These are phyloP conservation scores for Erythrophleum fordii DNA, from an alignment of 306 rosid genomes.

Conservation along the genomic window DNA sequence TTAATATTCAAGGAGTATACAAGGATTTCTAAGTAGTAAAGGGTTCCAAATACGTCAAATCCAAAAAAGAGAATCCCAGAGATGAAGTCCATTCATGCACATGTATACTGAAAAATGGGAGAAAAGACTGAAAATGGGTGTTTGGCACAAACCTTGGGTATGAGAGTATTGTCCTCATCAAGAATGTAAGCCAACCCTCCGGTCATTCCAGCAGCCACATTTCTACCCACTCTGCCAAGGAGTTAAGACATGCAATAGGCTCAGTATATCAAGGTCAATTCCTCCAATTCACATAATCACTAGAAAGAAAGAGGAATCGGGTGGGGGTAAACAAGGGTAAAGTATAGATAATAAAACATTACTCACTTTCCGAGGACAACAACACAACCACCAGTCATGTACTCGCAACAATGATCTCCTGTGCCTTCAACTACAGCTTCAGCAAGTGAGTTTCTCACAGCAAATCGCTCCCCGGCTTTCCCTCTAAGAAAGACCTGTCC, in stretches of 20 bases:
- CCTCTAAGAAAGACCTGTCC: slow-evolving; percentile 96
- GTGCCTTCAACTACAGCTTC: slow-evolving; percentile 98
- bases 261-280: slow-evolving; percentile 28
- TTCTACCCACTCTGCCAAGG: slow-evolving; percentile 93
- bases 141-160: slow-evolving; percentile 77
- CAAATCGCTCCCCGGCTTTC: slow-evolving; percentile 96
- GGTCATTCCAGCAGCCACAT: slow-evolving; percentile 99
- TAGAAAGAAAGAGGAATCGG: not conserved
- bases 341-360: slow-evolving; percentile 40
- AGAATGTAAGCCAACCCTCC: slow-evolving; percentile 98
- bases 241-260: slow-evolving; percentile 38
- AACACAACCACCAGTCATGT: slow-evolving; percentile 99
- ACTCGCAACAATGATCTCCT: slow-evolving; percentile 96
- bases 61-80: slow-evolving; percentile 1
- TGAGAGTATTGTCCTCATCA: slow-evolving; percentile 83
- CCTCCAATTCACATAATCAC: slow-evolving; percentile 26
- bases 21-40: not conserved
- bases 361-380: slow-evolving; percentile 96
- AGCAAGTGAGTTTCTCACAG: slow-evolving; percentile 98
- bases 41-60: slow-evolving; percentile 14
- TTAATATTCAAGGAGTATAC: not conserved
- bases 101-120: slow-evolving; percentile 9
- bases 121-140: slow-evolving; percentile 9
- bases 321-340: slow-evolving; percentile 3
- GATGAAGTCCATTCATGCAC: not conserved